phyloP scores from a whole-genome alignment of 331 rosid species.

The Stylosanthes scabra region DNA sequence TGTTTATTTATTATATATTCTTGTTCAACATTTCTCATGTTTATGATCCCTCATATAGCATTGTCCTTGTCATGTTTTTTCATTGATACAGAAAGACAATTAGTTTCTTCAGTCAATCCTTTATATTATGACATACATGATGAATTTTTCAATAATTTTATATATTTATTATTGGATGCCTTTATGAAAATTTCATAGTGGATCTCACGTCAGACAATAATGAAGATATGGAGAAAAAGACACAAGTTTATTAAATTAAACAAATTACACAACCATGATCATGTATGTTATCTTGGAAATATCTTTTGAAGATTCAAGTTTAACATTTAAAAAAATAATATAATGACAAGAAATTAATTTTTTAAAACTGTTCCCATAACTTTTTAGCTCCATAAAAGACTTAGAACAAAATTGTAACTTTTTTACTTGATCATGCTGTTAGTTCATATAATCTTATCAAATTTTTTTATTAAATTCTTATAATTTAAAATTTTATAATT shows the following conservation, averaged over 20 bases:
- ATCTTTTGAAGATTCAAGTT: constrained; percentile 34
- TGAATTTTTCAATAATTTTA: constrained; percentile 19
- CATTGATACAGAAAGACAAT: constrained; percentile 28
- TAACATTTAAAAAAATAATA: neutral
- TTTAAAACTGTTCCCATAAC: too few relatives aligned
- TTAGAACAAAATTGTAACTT: too few relatives aligned
- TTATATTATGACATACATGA: neutral
- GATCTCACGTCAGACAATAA: constrained; percentile 45
- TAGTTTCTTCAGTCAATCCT: neutral
- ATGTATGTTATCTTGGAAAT: constrained; percentile 40
- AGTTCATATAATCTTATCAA: too few relatives aligned
- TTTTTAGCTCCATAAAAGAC: too few relatives aligned
- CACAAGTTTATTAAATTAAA: constrained; percentile 40
- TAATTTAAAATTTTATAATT: too few relatives aligned
- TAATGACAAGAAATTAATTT: neutral
- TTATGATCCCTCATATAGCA: constrained; percentile 10
- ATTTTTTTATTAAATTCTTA: too few relatives aligned
- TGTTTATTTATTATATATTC: constrained; percentile 34
- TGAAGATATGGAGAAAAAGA: constrained; percentile 48
- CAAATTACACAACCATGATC: constrained; percentile 34
- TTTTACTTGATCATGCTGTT: too few relatives aligned
- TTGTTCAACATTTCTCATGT: constrained; percentile 28
- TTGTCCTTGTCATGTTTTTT: constrained; percentile 33
- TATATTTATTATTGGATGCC: constrained; percentile 35
- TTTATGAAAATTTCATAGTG: constrained; percentile 34